Evolutionary conservation across 768 basidiomycete species (phyloP).

Genomic region (Lactifluus echinatus): DNA sequence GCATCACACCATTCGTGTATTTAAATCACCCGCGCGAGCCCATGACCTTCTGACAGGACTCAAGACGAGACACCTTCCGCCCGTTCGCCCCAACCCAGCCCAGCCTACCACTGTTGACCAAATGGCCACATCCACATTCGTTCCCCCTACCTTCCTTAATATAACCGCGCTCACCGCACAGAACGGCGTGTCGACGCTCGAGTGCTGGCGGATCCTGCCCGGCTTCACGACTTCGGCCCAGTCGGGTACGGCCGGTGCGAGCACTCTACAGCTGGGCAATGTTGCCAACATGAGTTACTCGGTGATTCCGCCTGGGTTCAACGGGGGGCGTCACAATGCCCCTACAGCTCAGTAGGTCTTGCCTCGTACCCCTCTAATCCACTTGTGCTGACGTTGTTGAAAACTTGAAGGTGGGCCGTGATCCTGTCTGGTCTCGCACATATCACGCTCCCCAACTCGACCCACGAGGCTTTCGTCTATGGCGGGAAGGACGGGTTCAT

Average conservation of each 20-base stretch:
- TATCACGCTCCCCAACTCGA: constrained; percentile 21
- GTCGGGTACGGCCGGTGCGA: constrained; percentile 24
- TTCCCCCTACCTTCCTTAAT: constrained; percentile 10
- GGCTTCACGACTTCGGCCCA: constrained; percentile 22
- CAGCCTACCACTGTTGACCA: background rate
- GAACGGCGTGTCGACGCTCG: constrained; percentile 16
- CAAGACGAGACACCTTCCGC: too few relatives aligned
- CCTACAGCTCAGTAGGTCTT: constrained; percentile 32
- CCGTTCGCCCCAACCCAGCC: too few relatives aligned
- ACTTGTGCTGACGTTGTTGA: background rate
- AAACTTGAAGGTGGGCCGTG: too few relatives aligned
- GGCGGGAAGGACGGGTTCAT: constrained; percentile 22
- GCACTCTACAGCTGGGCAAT: constrained; percentile 21
- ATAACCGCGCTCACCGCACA: constrained; percentile 11
- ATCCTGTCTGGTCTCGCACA: constrained; percentile 24
- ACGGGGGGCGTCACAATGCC: constrained; percentile 45
- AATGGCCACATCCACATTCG: background rate
- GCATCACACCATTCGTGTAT: too few relatives aligned
- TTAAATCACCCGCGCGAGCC: too few relatives aligned
- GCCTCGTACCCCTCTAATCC: background rate
- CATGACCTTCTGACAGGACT: too few relatives aligned
- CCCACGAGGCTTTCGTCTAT: constrained; percentile 12
- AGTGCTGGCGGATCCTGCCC: constrained; percentile 25
- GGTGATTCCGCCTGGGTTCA: constrained; percentile 36
- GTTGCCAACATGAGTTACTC: constrained; percentile 24